Evolutionary conservation across 2,329 filamentous ascomycete species (phyloP).

Genomic region (Penicillium olsonii): DNA sequence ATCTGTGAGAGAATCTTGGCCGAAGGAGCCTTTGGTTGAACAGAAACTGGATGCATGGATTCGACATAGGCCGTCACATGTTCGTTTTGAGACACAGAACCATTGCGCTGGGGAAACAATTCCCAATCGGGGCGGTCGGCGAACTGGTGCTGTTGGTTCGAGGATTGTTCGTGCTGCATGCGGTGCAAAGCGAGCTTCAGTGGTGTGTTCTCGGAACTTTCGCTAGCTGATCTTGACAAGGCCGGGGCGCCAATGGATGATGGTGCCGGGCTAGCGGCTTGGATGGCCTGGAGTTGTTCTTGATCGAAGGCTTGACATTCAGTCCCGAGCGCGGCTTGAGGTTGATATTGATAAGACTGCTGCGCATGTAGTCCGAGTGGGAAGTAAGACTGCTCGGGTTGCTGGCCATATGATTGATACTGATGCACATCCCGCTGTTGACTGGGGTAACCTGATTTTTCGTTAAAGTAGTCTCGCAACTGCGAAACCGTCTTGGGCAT

Average conservation of each 20-base stretch:
- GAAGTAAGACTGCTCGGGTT: slow-evolving; percentile 52
- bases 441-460: slow-evolving; percentile 26
- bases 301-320: slow-evolving; percentile 32
- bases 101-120: slow-evolving; percentile 25
- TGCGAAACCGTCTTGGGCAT: slow-evolving; percentile 27
- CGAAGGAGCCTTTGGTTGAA: slow-evolving; percentile 40
- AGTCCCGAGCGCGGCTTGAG: slow-evolving; percentile 27
- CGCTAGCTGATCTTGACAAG: slow-evolving; percentile 24
- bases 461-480: slow-evolving; percentile 30
- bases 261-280: slow-evolving; percentile 26
- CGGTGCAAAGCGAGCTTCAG: slow-evolving; percentile 29
- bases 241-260: slow-evolving; percentile 18
- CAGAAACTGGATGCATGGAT: slow-evolving; percentile 37
- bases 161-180: slow-evolving; percentile 33
- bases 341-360: slow-evolving; percentile 30
- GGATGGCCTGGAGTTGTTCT: slow-evolving; percentile 34
- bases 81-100: slow-evolving; percentile 22
- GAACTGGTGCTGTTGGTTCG: slow-evolving; percentile 22
- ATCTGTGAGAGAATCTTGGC: slow-evolving; percentile 58
- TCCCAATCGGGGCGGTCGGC: slow-evolving; percentile 29
- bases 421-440: slow-evolving; percentile 18
- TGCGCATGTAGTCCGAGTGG: slow-evolving; percentile 9
- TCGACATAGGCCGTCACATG: slow-evolving; percentile 25
- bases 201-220: slow-evolving; percentile 21
- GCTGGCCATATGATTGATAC: slow-evolving; percentile 12